Conservation (phyloP, 176 grass and related monocot species). For the Panicum miliaceum region DNA sequence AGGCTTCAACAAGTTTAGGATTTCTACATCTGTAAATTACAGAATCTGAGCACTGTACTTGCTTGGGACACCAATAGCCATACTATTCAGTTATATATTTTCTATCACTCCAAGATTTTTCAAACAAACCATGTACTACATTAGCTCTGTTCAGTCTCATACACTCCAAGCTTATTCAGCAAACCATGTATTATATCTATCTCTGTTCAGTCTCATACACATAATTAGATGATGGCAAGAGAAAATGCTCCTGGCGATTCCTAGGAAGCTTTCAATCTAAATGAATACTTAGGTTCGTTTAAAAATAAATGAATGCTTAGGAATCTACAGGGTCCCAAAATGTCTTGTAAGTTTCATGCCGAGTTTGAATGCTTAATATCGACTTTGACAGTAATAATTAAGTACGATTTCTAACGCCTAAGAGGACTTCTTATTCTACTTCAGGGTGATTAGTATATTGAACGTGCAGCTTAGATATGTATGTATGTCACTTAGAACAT, state of each 20-base stretch:
- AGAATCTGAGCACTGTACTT: not conserved
- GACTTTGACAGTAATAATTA: not conserved
- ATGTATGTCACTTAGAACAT: not conserved
- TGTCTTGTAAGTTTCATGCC: not conserved
- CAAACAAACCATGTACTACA: no score
- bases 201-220: not conserved
- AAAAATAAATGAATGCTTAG: no score
- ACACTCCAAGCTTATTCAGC: not conserved
- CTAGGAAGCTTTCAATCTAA: not conserved
- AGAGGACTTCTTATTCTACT: not conserved
- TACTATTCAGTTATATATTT: not conserved
- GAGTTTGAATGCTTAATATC: not conserved
- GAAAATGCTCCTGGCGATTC: not conserved
- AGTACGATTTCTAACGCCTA: not conserved
- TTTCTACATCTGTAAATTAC: not conserved
- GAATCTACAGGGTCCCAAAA: not conserved
- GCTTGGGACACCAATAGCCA: not conserved
- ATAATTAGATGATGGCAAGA: not conserved
- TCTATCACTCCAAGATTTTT: no score
- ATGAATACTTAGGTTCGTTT: no score
- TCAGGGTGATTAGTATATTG: not conserved
- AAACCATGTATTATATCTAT: not conserved
- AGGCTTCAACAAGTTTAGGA: not conserved
- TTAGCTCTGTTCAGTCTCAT: no score
- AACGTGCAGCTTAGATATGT: not conserved